These are phyloP conservation scores for Pseudomicrostroma phylloplanum DNA, from an alignment of 1,284 basidiomycete genomes.

Conservation along the genomic window DNA sequence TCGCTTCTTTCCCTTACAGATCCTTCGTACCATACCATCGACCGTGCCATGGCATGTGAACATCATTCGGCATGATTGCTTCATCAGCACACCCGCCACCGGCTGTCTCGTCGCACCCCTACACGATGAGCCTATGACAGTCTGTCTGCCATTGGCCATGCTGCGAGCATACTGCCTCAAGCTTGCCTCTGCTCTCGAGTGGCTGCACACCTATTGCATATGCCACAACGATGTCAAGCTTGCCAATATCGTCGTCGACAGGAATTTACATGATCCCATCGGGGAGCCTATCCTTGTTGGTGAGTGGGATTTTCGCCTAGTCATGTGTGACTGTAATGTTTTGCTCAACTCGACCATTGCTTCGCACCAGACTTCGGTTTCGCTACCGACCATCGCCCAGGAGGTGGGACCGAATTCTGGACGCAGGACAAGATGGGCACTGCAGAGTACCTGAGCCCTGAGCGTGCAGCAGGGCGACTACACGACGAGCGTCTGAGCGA, in stretches of 20 bases:
- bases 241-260: slow-evolving; percentile 30
- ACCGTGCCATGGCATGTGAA: slow-evolving; percentile 22
- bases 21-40: slow-evolving; percentile 1
- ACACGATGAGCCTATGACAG: slow-evolving; percentile 36
- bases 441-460: slow-evolving; percentile 38
- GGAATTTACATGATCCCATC: not conserved
- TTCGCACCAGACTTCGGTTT: slow-evolving; percentile 35
- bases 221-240: slow-evolving; percentile 43
- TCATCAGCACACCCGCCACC: slow-evolving; percentile 26
- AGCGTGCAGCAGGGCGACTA: slow-evolving; percentile 23
- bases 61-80: slow-evolving; percentile 32
- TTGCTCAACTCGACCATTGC: slow-evolving; percentile 1
- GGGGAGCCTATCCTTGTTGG: slow-evolving; percentile 4
- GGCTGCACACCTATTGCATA: slow-evolving; percentile 33
- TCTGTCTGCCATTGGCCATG: slow-evolving; percentile 18
- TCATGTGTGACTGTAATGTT: not conserved
- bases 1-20: not conserved
- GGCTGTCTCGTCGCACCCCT: slow-evolving; percentile 32
- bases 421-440: slow-evolving; percentile 31
- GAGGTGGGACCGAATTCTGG: slow-evolving; percentile 22
- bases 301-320: not conserved
- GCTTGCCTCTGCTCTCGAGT: slow-evolving; percentile 28
- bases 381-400: slow-evolving; percentile 31
- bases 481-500: slow-evolving; percentile 39
- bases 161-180: slow-evolving; percentile 32